Evolutionary conservation across 768 basidiomycete genomes (phyloP), one percentile per base, ranked within the genome.

Genomic region (Mycena amicta): DNA sequence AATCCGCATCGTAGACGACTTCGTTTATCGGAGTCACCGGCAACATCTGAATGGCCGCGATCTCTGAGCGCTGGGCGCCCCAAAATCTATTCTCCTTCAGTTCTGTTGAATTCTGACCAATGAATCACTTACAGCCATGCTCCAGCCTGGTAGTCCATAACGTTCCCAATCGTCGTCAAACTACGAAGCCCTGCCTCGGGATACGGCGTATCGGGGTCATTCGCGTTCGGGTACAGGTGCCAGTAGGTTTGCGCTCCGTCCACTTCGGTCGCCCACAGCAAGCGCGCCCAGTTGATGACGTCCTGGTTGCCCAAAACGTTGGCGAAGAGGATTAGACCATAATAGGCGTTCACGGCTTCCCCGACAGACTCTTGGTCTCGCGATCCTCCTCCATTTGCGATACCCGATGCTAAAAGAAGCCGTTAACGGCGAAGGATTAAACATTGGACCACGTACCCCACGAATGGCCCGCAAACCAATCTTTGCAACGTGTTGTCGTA

Each of bases 391-490:
- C 72, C 72, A 43, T 71, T 71, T 25, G 72, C 71, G 15, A 75
- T 70, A 20, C 74, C 74, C 13, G 72, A 74, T 27, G 73, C 72
- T 74, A 47, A 25, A 23, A 18, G 8, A 39, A 12, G 23, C 6
- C 18, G 16, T 16, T 15, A n/a, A 27, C 20, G 22, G 18, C 39
- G 22, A 53, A 26, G 28, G 53, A 58, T 23, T 15, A 41, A 54
- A 13, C 11, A 56, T 8, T 11, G 13, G 27, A 12, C 33, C 65
- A n/a, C n/a, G 5, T 62, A 72, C 71, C 72, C 74, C 74, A 75
- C 1, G 74, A 75, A 60, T 75, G 74, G 1, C 74, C 74, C 16
- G 72, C 71, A 53, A 74, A 75, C 74, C 74, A 75, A 33, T 75
- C 74, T 16, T 66, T 68, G 52, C 66, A 68, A 20, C 72, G 70